Evolutionary conservation across 345 rosid species (phyloP), one percentile per base, ranked within the genome.

Genomic region (Eucalyptus virginea): DNA sequence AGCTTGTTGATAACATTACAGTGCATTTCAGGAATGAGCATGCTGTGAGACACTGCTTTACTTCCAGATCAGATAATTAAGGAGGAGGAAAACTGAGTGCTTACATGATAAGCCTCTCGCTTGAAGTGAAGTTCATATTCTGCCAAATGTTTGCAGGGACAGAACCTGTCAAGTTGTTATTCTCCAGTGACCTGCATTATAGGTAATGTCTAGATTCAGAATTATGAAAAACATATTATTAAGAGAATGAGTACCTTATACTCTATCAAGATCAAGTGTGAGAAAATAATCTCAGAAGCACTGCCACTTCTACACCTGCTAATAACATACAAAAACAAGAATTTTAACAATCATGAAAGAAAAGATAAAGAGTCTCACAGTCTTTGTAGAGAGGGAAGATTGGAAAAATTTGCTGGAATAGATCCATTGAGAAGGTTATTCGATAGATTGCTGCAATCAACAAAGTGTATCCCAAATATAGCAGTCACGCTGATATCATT

Each of bases 91-190:
- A 72, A 72, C 26, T 37, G 44, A 72, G 45, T n/a, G 34, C 96
- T 96, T 95, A 97, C 99, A 97, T 83, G 86, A 48, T 89, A 80
- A 97, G 94, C 89, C 87, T 94, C 88, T 94, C 91, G 21, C 65
- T 94, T 81, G 92, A 47, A 88, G 40, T 87, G 87, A 94, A 90
- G 87, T 93, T 88, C 88, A 92, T 92, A 87, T 92, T 95, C 91
- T 89, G 89, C 99, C 99, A 96, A 37, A 96, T 92, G 88, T 89
- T 88, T 65, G 93, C 91, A 86, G 96, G 95, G 89, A 96, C 90
- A 44, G 96, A 90, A 93, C 98, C 99, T 65, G 93, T 93, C 89
- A 97, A 88, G 90, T 60, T n/a, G 94, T 97, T 97, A 90, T 95
- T 95, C 92, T 90, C 93, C 37, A 97, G 94, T 88, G 95, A 94